phyloP scores from a whole-genome alignment of 2,329 filamentous ascomycete genomes.

The Emmonsia crescens region DNA sequence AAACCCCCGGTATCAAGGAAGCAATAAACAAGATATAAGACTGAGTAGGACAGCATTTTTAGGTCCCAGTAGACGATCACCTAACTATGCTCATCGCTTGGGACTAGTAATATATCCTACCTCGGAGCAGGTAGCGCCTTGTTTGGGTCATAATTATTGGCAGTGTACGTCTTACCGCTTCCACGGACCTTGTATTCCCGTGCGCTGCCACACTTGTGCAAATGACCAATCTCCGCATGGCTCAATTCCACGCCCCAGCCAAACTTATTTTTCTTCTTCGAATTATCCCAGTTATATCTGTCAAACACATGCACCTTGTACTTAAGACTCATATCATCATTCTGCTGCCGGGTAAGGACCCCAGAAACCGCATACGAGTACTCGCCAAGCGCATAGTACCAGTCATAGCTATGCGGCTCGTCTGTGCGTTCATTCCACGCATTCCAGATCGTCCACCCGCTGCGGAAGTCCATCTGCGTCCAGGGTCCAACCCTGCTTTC shows the following conservation, averaged over 20 bases:
- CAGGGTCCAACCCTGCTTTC: not conserved
- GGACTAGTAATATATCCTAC: not conserved
- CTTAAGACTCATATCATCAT: not conserved
- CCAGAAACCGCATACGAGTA: not conserved
- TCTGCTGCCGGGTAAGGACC: not conserved
- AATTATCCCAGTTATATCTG: slow-evolving; percentile 3
- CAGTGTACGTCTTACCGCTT: not conserved
- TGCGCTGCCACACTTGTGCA: slow-evolving; percentile 2
- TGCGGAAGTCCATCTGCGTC: not conserved
- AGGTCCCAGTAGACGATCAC: not conserved
- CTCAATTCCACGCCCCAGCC: not conserved
- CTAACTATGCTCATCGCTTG: not conserved
- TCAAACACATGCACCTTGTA: slow-evolving; percentile 2
- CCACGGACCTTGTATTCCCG: slow-evolving; percentile 1
- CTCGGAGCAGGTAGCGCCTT: not conserved
- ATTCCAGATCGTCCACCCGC: slow-evolving; percentile 1
- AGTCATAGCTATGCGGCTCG: not conserved
- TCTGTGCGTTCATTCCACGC: not conserved
- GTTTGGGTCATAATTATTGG: not conserved
- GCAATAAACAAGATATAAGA: not conserved
- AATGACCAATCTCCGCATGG: slow-evolving; percentile 4
- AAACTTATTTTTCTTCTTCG: not conserved
- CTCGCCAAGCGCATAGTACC: slow-evolving; percentile 3
- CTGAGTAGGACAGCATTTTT: not conserved
- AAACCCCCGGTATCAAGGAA: not conserved